Conservation (phyloP, 139 green algal genomes). For the Chlamydomonas sp. region DNA sequence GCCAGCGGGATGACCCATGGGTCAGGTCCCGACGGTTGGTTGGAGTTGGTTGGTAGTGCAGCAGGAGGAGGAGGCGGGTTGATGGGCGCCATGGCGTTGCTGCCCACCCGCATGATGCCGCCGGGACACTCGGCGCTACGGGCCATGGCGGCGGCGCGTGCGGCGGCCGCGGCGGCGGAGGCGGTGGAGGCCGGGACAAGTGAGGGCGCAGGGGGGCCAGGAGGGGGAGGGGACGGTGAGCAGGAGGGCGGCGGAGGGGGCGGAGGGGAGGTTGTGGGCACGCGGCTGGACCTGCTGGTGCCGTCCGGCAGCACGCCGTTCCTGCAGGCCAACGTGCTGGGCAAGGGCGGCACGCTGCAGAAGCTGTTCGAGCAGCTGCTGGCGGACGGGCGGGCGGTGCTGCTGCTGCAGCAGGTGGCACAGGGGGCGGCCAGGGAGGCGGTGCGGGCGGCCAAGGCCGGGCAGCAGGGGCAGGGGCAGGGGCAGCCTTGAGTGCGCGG, state of each 20-base stretch:
- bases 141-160: not conserved
- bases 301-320: conserved; percentile 13
- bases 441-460: too few relatives aligned
- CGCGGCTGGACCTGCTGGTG: conserved; percentile 34
- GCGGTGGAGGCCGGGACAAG: not conserved
- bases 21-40: too few relatives aligned
- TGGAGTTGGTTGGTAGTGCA: too few relatives aligned
- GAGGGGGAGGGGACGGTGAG: not conserved
- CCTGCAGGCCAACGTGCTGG: conserved; percentile 30
- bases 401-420: conserved; percentile 37
- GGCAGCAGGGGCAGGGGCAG: too few relatives aligned
- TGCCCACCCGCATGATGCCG: not conserved
- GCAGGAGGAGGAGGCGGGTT: too few relatives aligned
- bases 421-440: too few relatives aligned
- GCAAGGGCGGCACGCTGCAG: conserved; percentile 20
- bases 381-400: conserved; percentile 31
- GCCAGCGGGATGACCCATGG: too few relatives aligned
- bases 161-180: not conserved
- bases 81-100: not conserved
- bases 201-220: not conserved
- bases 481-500: too few relatives aligned
- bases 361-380: conserved; percentile 30
- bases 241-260: not conserved
- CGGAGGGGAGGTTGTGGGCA: not conserved
- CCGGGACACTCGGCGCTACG: too few relatives aligned